phyloP scores from a whole-genome alignment of 768 basidiomycete species.

The Suillus spraguei region DNA sequence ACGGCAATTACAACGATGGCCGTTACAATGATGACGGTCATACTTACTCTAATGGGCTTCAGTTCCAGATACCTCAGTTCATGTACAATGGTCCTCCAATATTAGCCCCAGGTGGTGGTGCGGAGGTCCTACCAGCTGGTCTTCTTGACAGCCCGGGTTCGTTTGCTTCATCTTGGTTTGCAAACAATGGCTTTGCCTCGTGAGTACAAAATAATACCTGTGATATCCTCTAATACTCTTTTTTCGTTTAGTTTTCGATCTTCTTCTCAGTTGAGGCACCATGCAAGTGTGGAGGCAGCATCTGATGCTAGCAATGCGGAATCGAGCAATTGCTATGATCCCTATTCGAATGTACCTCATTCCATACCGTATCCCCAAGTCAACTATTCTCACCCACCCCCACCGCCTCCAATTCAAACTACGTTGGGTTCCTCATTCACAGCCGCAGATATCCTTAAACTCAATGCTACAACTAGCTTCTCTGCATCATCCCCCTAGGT shows the following conservation, averaged over 20 bases:
- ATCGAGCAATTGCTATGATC: conserved; percentile 4
- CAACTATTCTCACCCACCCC: conserved; percentile 9
- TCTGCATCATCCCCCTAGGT: conserved; percentile 34
- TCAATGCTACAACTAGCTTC: conserved; percentile 12
- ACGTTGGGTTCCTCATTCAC: conserved; percentile 9
- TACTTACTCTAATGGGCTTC: conserved; percentile 32
- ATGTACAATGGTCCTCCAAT: conserved; percentile 59
- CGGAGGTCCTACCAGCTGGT: conserved; percentile 64
- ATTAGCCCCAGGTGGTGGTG: conserved; percentile 72
- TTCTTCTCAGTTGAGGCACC: conserved; percentile 21
- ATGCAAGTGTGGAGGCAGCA: neutral
- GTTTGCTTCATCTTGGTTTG: conserved; percentile 50
- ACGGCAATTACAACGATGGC: conserved; percentile 18
- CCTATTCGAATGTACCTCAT: conserved; percentile 9
- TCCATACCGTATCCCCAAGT: neutral
- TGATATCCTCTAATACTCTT: conserved; percentile 17
- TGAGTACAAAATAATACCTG: conserved; percentile 15
- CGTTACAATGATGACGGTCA: conserved; percentile 12
- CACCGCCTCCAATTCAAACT: neutral
- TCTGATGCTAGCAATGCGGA: neutral
- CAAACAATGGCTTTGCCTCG: conserved; percentile 45
- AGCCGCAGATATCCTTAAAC: conserved; percentile 9
- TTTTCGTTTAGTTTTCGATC: conserved; percentile 25
- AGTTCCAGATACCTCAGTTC: conserved; percentile 69
- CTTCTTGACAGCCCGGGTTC: conserved; percentile 32